Base-by-base conservation (phyloP, 2,329 filamentous ascomycete species). In the Chaetothyriales sp. region DNA sequence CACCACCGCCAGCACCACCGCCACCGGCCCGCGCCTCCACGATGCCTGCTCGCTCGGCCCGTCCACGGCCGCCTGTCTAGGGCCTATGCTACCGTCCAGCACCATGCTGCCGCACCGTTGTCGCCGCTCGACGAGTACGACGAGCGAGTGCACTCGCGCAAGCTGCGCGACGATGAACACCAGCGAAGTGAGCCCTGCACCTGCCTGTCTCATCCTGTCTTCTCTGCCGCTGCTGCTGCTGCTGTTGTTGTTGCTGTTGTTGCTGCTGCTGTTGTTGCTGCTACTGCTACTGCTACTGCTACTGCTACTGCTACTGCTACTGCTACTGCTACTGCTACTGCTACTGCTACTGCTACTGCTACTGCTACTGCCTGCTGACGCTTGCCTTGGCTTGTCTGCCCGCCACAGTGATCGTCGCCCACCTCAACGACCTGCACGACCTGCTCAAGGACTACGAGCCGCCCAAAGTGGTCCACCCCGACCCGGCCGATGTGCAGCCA, bases 111-210 rank as follows among this genome's bases (percentile, higher is more conserved):
- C 33, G 33, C 9, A 1, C 10, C 33, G 4, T 13, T 47, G 46
- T 28, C 89, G 0, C 92, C 92, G 2, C 76, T 97, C 63, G 77
- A 82, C 58, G 90, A 97, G 68, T 98, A 98, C 67, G 85, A 95
- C 66, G 75, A 77, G 54, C 80, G 90, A 46, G 89, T 98, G 7
- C 74, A 81, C 46, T 71, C 75, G 44, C 87, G 89, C 9, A 73
- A 79, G 47, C 67, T 98, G 58, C 78, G 85, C 58, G 87, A 97
- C 66, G 92, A 98, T 66, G 81, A 88, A 58, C 86, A 95, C 69
- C 92, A 98, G 68, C 76, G 92, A 76, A 83, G 86, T 89, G 71
- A 40, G 40, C 45, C n/a, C 15, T n/a, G 3, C 40, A 3, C 18
- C 18, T 7, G 7, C 15, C 18, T 44, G 40, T 7, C 15, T n/a